phyloP scores from a whole-genome alignment of 106 monocot species.

The Hemerocallis citrina region DNA sequence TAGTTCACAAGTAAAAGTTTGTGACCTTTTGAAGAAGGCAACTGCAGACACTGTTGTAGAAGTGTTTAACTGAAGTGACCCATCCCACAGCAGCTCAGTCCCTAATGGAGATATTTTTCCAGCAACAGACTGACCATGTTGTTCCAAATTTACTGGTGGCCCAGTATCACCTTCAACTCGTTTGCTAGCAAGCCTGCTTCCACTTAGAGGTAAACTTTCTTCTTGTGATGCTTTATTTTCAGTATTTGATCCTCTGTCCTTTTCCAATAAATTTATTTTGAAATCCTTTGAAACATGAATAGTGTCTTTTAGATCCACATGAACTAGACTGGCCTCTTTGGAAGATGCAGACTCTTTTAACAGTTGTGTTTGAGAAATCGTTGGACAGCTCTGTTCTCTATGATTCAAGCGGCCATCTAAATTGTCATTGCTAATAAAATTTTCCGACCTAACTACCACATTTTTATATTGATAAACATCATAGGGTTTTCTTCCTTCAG shows the following conservation, averaged over 20 bases:
- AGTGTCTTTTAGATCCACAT: no score
- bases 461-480: conserved; percentile 5
- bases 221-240: neutral
- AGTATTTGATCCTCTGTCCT: neutral
- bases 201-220: neutral
- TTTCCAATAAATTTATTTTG: conserved; percentile 8
- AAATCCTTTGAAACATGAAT: neutral
- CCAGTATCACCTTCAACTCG: conserved; percentile 7
- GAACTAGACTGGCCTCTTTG: conserved; percentile 4
- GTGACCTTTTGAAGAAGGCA: conserved; percentile 65
- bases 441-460: conserved; percentile 4
- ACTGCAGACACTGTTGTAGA: conserved; percentile 36
- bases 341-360: neutral
- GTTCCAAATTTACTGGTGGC: conserved; percentile 12
- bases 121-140: conserved; percentile 16
- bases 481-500: conserved; percentile 1
- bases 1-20: conserved; percentile 7
- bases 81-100: conserved; percentile 50
- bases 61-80: conserved; percentile 46
- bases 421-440: neutral
- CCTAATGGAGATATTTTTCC: conserved; percentile 11
- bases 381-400: conserved; percentile 2
- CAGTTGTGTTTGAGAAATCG: conserved; percentile 1
- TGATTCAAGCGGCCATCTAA: neutral
- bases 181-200: conserved; percentile 6